Conservation (phyloP, 768 basidiomycete genomes). For the Macrolepiota fuliginosa region DNA sequence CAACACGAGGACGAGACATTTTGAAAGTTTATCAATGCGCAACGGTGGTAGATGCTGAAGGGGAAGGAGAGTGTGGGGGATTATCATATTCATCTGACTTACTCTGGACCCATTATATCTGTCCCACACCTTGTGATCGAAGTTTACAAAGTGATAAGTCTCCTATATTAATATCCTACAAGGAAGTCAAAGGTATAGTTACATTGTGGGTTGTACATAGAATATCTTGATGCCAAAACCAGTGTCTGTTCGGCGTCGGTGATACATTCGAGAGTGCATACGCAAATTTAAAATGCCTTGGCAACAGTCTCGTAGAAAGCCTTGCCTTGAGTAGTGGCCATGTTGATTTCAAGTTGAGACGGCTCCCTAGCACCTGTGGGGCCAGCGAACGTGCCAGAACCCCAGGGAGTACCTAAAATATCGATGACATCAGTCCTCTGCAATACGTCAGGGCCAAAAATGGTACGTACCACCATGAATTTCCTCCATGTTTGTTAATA, state of each 20-base stretch:
- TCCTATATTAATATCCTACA: too few relatives aligned
- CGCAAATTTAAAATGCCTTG: background rate
- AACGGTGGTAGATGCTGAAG: background rate
- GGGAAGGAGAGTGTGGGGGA: background rate
- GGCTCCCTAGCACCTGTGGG: constrained; percentile 46
- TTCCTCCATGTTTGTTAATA: constrained; percentile 42
- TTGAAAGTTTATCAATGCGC: background rate
- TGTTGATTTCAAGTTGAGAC: constrained; percentile 43
- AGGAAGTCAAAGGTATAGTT: too few relatives aligned
- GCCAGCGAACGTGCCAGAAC: constrained; percentile 63
- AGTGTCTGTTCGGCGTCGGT: background rate
- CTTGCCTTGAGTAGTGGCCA: constrained; percentile 51
- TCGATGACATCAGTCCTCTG: background rate
- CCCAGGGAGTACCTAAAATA: constrained; percentile 66
- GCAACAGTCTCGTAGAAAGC: constrained; percentile 36
- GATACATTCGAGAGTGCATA: background rate
- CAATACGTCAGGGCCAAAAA: background rate
- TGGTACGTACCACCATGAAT: constrained; percentile 55
- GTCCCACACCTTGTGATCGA: background rate
- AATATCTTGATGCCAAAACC: too few relatives aligned
- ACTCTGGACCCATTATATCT: background rate
- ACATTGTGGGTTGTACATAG: background rate
- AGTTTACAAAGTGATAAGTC: too few relatives aligned
- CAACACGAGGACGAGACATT: constrained; percentile 54
- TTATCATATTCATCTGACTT: background rate